Evolutionary conservation across 768 basidiomycete species (phyloP).

Genomic region (Candolleomyces efflorescens): DNA sequence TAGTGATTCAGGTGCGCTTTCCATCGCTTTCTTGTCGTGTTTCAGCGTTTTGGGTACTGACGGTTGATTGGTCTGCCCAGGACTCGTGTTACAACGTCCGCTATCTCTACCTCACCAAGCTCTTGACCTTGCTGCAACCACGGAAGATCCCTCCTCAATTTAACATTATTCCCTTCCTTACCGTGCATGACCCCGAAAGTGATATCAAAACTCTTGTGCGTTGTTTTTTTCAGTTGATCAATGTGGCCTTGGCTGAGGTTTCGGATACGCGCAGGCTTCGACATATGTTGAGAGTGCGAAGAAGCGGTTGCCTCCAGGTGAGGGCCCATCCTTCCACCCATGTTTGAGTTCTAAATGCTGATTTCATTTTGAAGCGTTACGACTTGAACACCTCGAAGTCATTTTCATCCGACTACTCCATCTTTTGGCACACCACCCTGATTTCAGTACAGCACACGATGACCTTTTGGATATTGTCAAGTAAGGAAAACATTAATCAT

Average conservation of each 20-base stretch:
- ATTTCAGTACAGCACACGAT: conserved; percentile 67
- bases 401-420: conserved; percentile 85
- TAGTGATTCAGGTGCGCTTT: conserved; percentile 67
- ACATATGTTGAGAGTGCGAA: conserved; percentile 52
- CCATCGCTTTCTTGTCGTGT: not conserved
- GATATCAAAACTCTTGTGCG: conserved; percentile 71
- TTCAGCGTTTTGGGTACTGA: conserved; percentile 1
- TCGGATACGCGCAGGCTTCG: conserved; percentile 37
- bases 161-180: conserved; percentile 83
- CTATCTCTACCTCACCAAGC: conserved; percentile 68
- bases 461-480: conserved; percentile 76
- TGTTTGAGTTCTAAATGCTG: not conserved
- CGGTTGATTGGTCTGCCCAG: conserved; percentile 30
- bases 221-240: not conserved
- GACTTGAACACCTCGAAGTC: conserved; percentile 70
- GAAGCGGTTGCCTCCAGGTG: conserved; percentile 34
- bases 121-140: conserved; percentile 56
- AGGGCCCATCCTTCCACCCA: not conserved
- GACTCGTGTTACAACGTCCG: conserved; percentile 90
- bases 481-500: conserved; percentile 37
- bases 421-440: conserved; percentile 91
- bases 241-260: conserved; percentile 1
- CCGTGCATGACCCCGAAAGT: conserved; percentile 85
- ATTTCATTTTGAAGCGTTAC: conserved; percentile 33
- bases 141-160: conserved; percentile 67